Conservation (phyloP, 176 grass and related monocot genomes). For the Musa itinerans region DNA sequence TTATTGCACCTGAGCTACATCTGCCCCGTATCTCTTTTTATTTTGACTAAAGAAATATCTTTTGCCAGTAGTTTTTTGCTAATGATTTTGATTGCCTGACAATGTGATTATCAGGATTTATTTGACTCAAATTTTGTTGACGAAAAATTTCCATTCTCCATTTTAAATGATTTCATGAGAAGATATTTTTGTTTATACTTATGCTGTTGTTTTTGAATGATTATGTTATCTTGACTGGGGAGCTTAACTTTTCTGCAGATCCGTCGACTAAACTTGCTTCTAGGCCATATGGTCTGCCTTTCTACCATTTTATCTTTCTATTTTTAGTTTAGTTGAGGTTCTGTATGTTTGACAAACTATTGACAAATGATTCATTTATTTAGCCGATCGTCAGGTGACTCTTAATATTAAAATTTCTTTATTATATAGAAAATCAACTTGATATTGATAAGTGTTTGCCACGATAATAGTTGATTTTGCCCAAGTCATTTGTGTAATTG, state of each 20-base stretch:
- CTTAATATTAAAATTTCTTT: constrained; percentile 11
- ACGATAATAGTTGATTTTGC: no score
- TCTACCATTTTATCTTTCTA: constrained; percentile 85
- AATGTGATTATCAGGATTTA: background rate
- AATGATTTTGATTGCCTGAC: background rate
- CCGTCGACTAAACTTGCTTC: constrained; percentile 43
- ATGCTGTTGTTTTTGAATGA: background rate
- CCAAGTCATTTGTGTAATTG: no score
- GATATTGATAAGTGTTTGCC: background rate
- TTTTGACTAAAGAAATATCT: background rate
- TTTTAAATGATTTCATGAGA: background rate
- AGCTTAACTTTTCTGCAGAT: constrained; percentile 36
- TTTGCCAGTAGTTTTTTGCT: background rate
- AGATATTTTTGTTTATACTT: background rate
- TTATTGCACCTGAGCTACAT: background rate
- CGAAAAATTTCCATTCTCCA: no score
- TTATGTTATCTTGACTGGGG: constrained; percentile 10
- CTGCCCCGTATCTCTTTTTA: background rate
- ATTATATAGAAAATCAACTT: background rate
- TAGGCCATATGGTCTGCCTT: constrained; percentile 81
- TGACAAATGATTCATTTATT: constrained; percentile 89
- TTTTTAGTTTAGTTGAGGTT: constrained; percentile 63
- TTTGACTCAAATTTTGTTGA: no score
- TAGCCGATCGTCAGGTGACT: constrained; percentile 77
- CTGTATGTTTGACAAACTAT: constrained; percentile 52